Conservation (phyloP, 257 asterid genomes). For the Jacaranda mimosifolia region DNA sequence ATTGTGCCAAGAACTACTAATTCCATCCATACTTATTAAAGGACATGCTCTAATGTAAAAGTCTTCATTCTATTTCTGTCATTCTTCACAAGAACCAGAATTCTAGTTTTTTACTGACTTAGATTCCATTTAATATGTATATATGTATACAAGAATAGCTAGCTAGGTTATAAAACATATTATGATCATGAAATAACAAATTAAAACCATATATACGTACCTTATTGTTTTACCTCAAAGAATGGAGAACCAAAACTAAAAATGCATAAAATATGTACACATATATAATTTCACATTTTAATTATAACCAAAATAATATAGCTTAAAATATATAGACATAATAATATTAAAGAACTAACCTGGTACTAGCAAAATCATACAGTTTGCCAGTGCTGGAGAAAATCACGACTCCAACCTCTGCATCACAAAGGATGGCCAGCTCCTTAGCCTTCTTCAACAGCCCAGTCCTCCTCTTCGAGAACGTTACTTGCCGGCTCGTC, state of each 20-base stretch:
- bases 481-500: conserved; percentile 56
- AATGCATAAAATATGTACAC: background rate
- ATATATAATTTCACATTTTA: background rate
- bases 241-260: background rate
- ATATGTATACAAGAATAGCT: too few species aligned
- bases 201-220: background rate
- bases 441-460: conserved; percentile 56
- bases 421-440: conserved; percentile 53
- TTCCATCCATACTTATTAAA: too few species aligned
- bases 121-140: too few species aligned
- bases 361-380: conserved; percentile 50
- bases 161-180: too few species aligned
- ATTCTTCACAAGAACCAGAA: too few species aligned
- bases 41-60: too few species aligned
- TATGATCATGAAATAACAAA: background rate
- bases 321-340: background rate
- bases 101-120: too few species aligned
- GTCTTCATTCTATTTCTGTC: too few species aligned
- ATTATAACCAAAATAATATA: background rate
- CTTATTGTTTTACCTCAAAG: too few species aligned
- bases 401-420: conserved; percentile 50
- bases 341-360: conserved; percentile 20
- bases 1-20: too few species aligned
- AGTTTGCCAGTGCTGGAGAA: conserved; percentile 59
- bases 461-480: conserved; percentile 56